Conservation (phyloP, 2,329 filamentous ascomycete genomes). For the Talaromyces sp. region DNA sequence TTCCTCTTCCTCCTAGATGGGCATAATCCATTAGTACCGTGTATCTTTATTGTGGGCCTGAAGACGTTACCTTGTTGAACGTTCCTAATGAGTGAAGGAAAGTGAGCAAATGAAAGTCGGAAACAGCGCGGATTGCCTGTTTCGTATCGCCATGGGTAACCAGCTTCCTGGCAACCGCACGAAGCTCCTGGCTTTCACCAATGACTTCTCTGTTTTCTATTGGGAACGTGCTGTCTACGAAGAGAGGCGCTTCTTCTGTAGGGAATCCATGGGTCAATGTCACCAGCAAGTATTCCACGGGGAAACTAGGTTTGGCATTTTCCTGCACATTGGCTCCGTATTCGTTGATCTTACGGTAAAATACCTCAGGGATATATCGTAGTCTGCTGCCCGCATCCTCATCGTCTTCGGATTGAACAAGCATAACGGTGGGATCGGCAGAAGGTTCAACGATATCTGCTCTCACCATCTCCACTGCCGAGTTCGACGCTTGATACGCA, state of each 20-base stretch:
- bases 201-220: constrained; percentile 87
- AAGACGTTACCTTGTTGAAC: constrained; percentile 67
- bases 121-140: constrained; percentile 63
- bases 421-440: constrained; percentile 86
- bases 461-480: constrained; percentile 93
- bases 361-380: constrained; percentile 94
- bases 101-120: constrained; percentile 91
- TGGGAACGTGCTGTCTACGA: constrained; percentile 67
- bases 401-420: constrained; percentile 88
- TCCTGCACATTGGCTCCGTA: constrained; percentile 95
- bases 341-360: constrained; percentile 92
- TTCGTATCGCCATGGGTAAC: constrained; percentile 59
- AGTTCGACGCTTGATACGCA: constrained; percentile 90
- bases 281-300: constrained; percentile 92
- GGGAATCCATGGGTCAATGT: constrained; percentile 97
- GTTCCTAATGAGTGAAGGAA: constrained; percentile 78
- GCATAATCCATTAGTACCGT: not conserved
- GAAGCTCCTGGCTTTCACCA: constrained; percentile 77
- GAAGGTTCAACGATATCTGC: constrained; percentile 94
- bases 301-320: constrained; percentile 93
- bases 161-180: constrained; percentile 62
- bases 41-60: not conserved
- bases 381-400: constrained; percentile 62
- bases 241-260: constrained; percentile 68
- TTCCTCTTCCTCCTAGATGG: constrained; percentile 74